Percentiles rank a stretch among this genome's conserved stretches.
These are phyloP conservation scores for Termitomyces sp. DNA, from an alignment of 768 basidiomycete genomes.

Conservation along the genomic window DNA sequence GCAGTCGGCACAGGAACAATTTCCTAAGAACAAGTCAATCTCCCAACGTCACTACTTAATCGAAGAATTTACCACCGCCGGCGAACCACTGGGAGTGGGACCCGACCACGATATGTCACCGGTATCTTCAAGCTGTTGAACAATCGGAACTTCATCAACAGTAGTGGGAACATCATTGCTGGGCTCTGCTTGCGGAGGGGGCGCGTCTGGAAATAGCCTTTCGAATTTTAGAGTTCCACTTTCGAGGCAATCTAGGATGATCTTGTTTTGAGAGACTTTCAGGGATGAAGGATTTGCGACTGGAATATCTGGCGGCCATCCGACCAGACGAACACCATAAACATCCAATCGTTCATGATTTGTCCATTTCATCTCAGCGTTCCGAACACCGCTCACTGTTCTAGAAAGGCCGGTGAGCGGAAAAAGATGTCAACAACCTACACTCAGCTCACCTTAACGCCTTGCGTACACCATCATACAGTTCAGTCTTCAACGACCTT, in stretches of 20 bases:
- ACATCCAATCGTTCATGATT: conserved; percentile 53
- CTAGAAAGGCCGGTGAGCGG: conserved; percentile 24
- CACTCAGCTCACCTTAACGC: conserved; percentile 43
- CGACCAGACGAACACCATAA: conserved; percentile 58
- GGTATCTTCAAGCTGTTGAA: conserved; percentile 5
- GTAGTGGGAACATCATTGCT: neutral
- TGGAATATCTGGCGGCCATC: conserved; percentile 62
- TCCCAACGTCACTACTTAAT: neutral
- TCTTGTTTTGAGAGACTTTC: conserved; percentile 51
- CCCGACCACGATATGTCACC: conserved; percentile 45
- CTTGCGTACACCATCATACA: conserved; percentile 53
- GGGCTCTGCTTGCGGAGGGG: neutral
- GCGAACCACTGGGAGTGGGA: conserved; percentile 24
- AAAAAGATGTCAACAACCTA: neutral
- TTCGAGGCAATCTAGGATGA: conserved; percentile 45
- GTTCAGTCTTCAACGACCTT: conserved; percentile 46
- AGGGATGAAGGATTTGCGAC: conserved; percentile 60
- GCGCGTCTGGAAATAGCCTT: conserved; percentile 16
- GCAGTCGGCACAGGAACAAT: neutral
- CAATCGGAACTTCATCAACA: neutral
- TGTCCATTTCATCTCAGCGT: conserved; percentile 77
- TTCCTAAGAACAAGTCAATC: neutral
- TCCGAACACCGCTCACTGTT: conserved; percentile 52
- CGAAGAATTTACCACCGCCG: conserved; percentile 5
- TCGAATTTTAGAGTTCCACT: conserved; percentile 49